Base-by-base conservation (phyloP, 805 yeast species). In the Aciculoconidium aculeatum region DNA sequence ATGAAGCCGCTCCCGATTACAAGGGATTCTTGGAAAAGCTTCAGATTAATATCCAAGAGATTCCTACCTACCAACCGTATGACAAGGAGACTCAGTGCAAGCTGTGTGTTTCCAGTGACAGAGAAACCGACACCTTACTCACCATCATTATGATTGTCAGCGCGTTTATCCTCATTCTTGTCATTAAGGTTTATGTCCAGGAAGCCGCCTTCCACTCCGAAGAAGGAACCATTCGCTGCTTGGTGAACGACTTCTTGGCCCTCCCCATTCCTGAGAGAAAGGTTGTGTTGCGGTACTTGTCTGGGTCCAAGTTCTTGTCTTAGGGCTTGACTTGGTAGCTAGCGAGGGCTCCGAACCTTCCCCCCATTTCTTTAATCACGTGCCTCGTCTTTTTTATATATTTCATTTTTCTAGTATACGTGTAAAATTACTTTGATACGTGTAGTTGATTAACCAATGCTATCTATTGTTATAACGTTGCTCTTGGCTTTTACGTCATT, bases 401-500 rank as follows among this genome's bases (percentile, higher is more conserved):
- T n/a, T n/a, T n/a, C n/a, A n/a, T n/a, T n/a, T n/a, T n/a, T n/a
- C n/a, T n/a, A n/a, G n/a, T n/a, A n/a, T n/a, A n/a, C n/a, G n/a
- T n/a, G n/a, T n/a, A n/a, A n/a, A n/a, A n/a, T n/a, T n/a, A n/a
- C n/a, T n/a, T n/a, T n/a, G n/a, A n/a, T n/a, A n/a, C n/a, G n/a
- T n/a, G n/a, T n/a, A n/a, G n/a, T n/a, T n/a, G n/a, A n/a, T n/a
- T n/a, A n/a, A n/a, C n/a, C n/a, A n/a, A n/a, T n/a, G n/a, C n/a
- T n/a, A n/a, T n/a, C n/a, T n/a, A n/a, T n/a, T n/a, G n/a, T 31
- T 19, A 13, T 29, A n/a, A 11, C 31, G 11, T 14, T 32, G 5
- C 31, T 42, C 11, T 11, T 32, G 15, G 25, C 35, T 9, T 28
- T 39, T 5, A 35, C 50, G 7, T 23, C n/a, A n/a, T n/a, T 44